These are phyloP conservation scores for Bathelium albidoporum DNA, from an alignment of 495 filamentous ascomycete genomes.

Conservation along the genomic window DNA sequence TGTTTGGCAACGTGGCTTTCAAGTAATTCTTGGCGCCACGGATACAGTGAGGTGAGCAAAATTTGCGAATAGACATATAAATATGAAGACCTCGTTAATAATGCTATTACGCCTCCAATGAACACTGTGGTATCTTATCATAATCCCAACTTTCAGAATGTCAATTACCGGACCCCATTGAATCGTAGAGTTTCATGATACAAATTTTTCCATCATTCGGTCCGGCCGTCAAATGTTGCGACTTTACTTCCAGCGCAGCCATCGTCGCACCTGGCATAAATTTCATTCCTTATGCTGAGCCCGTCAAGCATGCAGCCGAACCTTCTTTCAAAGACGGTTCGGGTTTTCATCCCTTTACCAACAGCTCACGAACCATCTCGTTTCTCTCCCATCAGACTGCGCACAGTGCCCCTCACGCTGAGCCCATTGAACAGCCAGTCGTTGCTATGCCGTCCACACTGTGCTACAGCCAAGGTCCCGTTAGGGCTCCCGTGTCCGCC, in stretches of 20 bases:
- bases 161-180: neutral
- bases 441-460: slow-evolving; percentile 23
- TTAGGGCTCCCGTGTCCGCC: neutral
- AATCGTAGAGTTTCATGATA: neutral
- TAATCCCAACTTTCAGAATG: neutral
- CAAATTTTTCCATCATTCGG: neutral
- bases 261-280: neutral
- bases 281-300: neutral
- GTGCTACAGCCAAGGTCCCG: neutral
- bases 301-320: neutral
- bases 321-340: neutral
- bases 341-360: neutral
- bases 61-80: too few species aligned
- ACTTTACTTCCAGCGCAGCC: neutral
- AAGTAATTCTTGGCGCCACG: too few species aligned
- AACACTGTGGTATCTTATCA: neutral
- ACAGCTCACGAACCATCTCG: neutral
- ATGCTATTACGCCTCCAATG: neutral
- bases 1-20: too few species aligned
- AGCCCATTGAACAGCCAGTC: slow-evolving; percentile 25
- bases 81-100: neutral
- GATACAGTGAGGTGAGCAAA: too few species aligned
- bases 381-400: slow-evolving; percentile 7
- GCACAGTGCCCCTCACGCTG: slow-evolving; percentile 17
- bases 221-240: neutral